These are phyloP conservation scores for Torulaspora gathmanii DNA, from an alignment of 805 yeast species.

Conservation along the genomic window DNA sequence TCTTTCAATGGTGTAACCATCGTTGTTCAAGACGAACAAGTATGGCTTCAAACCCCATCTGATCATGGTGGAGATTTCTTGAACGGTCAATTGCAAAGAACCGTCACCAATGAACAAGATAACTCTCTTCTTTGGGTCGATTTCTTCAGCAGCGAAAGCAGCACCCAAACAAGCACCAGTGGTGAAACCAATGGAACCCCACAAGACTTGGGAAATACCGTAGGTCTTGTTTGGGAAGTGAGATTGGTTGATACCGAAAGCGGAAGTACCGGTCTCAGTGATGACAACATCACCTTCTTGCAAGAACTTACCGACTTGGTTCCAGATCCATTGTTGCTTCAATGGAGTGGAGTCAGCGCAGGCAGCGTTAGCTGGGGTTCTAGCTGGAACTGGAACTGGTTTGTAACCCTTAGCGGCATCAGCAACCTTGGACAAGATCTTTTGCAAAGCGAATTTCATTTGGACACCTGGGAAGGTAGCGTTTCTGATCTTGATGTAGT, in stretches of 20 bases:
- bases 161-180: constrained; percentile 68
- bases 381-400: constrained; percentile 54
- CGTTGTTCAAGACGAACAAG: constrained; percentile 64
- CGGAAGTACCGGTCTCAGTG: constrained; percentile 72
- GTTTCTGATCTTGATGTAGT: constrained; percentile 62
- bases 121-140: constrained; percentile 57
- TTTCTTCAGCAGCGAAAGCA: constrained; percentile 60
- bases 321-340: constrained; percentile 68
- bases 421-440: constrained; percentile 39
- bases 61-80: constrained; percentile 65
- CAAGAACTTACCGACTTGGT: constrained; percentile 56
- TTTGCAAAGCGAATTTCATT: constrained; percentile 54
- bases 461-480: constrained; percentile 70
- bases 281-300: constrained; percentile 62
- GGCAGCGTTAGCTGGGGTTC: constrained; percentile 45
- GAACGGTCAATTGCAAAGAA: constrained; percentile 68
- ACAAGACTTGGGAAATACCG: constrained; percentile 69
- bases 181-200: constrained; percentile 73
- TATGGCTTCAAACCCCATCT: constrained; percentile 65
- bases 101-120: constrained; percentile 71
- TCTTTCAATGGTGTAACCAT: constrained; percentile 72
- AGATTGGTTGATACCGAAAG: constrained; percentile 64
- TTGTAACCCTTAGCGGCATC: constrained; percentile 41
- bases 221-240: constrained; percentile 57
- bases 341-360: constrained; percentile 43